Percentiles rank a stretch among this genome's conserved stretches.
Evolutionary conservation across 139 green algal genomes (phyloP).

Genomic region (Ettlia oleoabundans): DNA sequence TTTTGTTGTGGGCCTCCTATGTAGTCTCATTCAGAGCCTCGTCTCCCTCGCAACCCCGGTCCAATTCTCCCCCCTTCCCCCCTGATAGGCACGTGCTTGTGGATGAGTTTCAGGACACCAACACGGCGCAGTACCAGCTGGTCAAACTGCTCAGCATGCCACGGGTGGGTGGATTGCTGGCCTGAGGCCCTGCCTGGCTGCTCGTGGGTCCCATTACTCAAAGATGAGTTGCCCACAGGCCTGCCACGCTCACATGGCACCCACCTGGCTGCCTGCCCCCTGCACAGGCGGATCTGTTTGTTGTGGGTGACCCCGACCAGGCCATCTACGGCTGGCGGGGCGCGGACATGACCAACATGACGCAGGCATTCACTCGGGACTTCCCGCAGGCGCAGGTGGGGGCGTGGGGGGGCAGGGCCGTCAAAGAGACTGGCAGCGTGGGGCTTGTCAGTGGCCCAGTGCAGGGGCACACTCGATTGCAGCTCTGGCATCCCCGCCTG

Average conservation of each 20-base stretch:
- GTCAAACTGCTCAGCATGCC: constrained; percentile 50
- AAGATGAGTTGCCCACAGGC: no score
- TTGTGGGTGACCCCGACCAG: constrained; percentile 87
- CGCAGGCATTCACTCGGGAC: constrained; percentile 39
- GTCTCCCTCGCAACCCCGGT: no score
- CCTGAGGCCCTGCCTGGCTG: no score
- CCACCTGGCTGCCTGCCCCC: neutral
- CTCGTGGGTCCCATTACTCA: no score
- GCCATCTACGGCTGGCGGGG: constrained; percentile 83
- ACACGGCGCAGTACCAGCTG: constrained; percentile 70
- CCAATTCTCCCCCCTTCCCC: neutral
- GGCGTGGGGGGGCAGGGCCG: neutral
- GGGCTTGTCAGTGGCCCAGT: neutral
- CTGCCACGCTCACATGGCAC: neutral
- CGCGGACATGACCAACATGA: constrained; percentile 58
- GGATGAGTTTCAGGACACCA: constrained; percentile 79
- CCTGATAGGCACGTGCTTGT: constrained; percentile 55
- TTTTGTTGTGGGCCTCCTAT: no score
- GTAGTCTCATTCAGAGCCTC: no score
- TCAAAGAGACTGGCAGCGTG: neutral
- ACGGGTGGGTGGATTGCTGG: neutral
- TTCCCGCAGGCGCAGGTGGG: constrained; percentile 40
- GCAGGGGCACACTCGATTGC: neutral
- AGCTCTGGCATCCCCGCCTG: no score
- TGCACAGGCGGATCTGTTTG: constrained; percentile 66